Percentiles rank a stretch among this genome's conserved stretches.
phyloP scores from a whole-genome alignment of 176 grass and related monocot species.

The Rhipidocladum racemiflorum region DNA sequence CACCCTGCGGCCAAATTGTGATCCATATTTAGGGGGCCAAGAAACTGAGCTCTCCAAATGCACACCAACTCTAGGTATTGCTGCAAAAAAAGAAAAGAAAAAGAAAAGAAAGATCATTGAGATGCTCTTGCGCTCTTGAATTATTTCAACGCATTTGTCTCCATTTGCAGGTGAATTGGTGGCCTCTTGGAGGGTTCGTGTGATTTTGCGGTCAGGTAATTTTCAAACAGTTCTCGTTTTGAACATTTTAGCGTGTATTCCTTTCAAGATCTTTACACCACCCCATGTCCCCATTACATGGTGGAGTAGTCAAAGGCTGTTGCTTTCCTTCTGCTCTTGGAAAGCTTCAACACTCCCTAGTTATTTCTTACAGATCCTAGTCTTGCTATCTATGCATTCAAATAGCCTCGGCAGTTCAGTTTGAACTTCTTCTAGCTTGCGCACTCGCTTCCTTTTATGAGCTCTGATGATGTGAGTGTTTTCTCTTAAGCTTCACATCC shows the following conservation, averaged over 20 bases:
- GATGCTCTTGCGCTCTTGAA: slow-evolving; percentile 21
- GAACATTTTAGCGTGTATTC: slow-evolving; percentile 39
- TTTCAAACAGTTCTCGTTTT: slow-evolving; percentile 35
- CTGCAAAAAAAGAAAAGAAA: background rate
- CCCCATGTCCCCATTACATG: slow-evolving; percentile 31
- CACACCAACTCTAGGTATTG: slow-evolving; percentile 30
- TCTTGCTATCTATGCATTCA: slow-evolving; percentile 52
- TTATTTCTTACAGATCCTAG: slow-evolving; percentile 50
- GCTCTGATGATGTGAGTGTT: slow-evolving; percentile 19
- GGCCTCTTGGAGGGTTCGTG: slow-evolving; percentile 10
- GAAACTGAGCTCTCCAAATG: slow-evolving; percentile 12
- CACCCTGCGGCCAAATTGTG: slow-evolving; percentile 42
- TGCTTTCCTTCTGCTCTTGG: slow-evolving; percentile 49
- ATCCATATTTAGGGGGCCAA: slow-evolving; percentile 31
- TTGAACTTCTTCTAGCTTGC: slow-evolving; percentile 20
- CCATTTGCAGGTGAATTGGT: slow-evolving; percentile 27
- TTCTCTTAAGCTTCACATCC: slow-evolving; percentile 18
- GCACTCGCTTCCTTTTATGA: background rate
- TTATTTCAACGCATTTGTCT: background rate
- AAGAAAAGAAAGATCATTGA: background rate
- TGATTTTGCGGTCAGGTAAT: slow-evolving; percentile 47
- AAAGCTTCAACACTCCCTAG: slow-evolving; percentile 45
- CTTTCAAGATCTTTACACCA: slow-evolving; percentile 56
- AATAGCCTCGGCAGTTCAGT: slow-evolving; percentile 27
- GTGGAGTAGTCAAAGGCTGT: slow-evolving; percentile 56